Percentiles rank a stretch among this genome's conserved stretches.
Evolutionary conservation across 345 rosid species (phyloP).

Genomic region (Citrus sp.): DNA sequence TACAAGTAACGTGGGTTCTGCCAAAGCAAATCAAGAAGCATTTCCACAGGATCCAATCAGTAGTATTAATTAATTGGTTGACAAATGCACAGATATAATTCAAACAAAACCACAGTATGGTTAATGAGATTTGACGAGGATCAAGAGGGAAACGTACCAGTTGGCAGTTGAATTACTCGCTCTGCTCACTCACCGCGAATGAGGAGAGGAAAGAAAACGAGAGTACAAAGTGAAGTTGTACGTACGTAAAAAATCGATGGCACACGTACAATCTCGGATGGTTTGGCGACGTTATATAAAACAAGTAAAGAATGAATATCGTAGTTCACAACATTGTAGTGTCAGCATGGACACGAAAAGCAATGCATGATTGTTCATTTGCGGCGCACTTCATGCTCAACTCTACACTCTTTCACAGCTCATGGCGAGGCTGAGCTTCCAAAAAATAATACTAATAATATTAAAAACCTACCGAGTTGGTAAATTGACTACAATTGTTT

Average conservation of each 20-base stretch:
- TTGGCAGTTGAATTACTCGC: neutral
- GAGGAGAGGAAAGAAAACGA: neutral
- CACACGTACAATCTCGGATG: neutral
- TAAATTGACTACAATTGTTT: constrained; percentile 17
- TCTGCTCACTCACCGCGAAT: no score
- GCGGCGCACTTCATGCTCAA: constrained; percentile 55
- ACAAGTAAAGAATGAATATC: neutral
- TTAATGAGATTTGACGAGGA: neutral
- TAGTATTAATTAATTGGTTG: neutral
- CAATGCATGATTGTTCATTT: constrained; percentile 31
- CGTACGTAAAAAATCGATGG: neutral
- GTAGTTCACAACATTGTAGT: neutral
- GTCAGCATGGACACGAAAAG: constrained; percentile 19
- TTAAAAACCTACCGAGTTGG: constrained; percentile 7
- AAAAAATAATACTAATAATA: neutral
- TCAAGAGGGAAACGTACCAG: neutral
- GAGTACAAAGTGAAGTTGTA: neutral
- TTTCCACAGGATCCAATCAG: neutral
- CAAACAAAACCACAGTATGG: no score
- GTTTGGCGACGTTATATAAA: neutral
- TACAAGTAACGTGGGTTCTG: neutral
- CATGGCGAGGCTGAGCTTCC: neutral
- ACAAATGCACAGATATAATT: no score
- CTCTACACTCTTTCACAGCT: constrained; percentile 10
- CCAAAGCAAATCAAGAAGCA: neutral